Evolutionary conservation across 306 rosid species (phyloP).

Genomic region (Trifolium pratense): DNA sequence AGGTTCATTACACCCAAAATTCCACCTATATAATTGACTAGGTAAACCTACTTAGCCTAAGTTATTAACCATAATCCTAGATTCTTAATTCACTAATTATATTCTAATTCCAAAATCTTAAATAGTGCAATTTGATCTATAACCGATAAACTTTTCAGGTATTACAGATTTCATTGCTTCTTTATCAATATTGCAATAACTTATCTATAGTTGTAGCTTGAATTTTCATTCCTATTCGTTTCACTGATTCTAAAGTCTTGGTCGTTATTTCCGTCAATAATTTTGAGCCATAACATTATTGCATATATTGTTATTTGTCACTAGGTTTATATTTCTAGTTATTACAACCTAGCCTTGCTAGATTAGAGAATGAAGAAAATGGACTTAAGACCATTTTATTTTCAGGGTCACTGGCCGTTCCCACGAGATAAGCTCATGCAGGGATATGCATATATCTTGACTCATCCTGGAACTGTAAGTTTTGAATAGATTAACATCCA

Average conservation of each 20-base stretch:
- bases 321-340: slow-evolving; percentile 23
- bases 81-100: not conserved
- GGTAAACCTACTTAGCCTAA: slow-evolving; percentile 1
- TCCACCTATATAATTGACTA: slow-evolving; percentile 9
- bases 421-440: slow-evolving; percentile 80
- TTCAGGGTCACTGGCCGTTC: slow-evolving; percentile 88
- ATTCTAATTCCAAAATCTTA: slow-evolving; percentile 6
- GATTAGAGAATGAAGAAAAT: slow-evolving; percentile 33
- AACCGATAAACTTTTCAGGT: slow-evolving; percentile 9
- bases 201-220: not conserved
- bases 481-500: slow-evolving; percentile 31
- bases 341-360: slow-evolving; percentile 29
- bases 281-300: slow-evolving; percentile 8
- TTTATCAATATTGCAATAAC: slow-evolving; percentile 17
- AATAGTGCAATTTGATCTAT: not conserved
- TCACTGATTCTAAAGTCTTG: not conserved
- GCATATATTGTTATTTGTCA: slow-evolving; percentile 5
- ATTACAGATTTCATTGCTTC: not conserved
- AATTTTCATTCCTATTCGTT: not conserved
- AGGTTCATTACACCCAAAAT: not conserved
- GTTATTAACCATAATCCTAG: slow-evolving; percentile 17
- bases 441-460: slow-evolving; percentile 83
- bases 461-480: slow-evolving; percentile 85
- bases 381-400: slow-evolving; percentile 39
- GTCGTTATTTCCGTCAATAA: slow-evolving; percentile 7